phyloP scores from a whole-genome alignment of 2,329 filamentous ascomycete species.

The Daldinia eschscholtzii region DNA sequence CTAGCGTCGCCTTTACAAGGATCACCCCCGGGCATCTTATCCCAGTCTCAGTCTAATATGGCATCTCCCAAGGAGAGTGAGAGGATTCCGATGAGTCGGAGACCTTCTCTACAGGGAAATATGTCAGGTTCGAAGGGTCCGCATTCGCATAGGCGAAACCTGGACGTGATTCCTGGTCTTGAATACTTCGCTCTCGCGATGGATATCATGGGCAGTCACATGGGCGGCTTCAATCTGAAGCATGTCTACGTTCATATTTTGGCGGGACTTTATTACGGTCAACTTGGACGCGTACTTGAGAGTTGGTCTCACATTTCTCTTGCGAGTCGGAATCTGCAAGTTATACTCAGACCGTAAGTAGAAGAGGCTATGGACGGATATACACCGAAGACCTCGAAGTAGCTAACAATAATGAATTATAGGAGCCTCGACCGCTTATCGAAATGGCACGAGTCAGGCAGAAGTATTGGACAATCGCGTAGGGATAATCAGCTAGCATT shows the following conservation, averaged over 20 bases:
- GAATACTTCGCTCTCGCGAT: slow-evolving; percentile 90
- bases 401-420: slow-evolving; percentile 15
- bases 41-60: slow-evolving; percentile 63
- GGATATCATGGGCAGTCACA: slow-evolving; percentile 85
- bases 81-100: slow-evolving; percentile 60
- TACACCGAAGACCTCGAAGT: slow-evolving; percentile 12
- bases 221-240: slow-evolving; percentile 82
- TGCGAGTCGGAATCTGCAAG: slow-evolving; percentile 71
- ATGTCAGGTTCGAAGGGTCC: slow-evolving; percentile 48
- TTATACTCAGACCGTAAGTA: slow-evolving; percentile 80
- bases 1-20: slow-evolving; percentile 66
- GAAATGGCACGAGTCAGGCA: slow-evolving; percentile 54
- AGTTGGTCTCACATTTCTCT: slow-evolving; percentile 76
- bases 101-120: slow-evolving; percentile 64
- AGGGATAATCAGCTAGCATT: slow-evolving; percentile 76
- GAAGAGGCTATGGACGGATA: neutral
- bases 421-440: slow-evolving; percentile 65
- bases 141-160: slow-evolving; percentile 66
- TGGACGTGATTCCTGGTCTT: slow-evolving; percentile 88
- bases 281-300: slow-evolving; percentile 86
- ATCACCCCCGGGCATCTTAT: slow-evolving; percentile 64
- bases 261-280: slow-evolving; percentile 88
- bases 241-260: slow-evolving; percentile 89
- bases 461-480: slow-evolving; percentile 55
- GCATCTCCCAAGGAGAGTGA: slow-evolving; percentile 67